These are phyloP conservation scores for Primulina tabacum DNA, from an alignment of 257 asterid species.

Conservation along the genomic window DNA sequence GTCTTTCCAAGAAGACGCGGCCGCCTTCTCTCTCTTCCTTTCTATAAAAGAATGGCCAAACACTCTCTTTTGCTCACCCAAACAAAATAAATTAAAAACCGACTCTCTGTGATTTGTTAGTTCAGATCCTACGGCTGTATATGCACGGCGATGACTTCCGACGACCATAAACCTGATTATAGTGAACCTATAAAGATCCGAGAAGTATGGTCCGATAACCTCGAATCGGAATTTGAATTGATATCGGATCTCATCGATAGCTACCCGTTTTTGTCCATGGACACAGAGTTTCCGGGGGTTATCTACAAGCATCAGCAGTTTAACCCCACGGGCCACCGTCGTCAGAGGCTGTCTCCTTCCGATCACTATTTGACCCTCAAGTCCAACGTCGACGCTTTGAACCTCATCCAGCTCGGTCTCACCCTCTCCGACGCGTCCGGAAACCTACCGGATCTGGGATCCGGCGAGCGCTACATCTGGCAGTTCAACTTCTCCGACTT, in stretches of 20 bases:
- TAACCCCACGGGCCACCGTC: constrained; percentile 1
- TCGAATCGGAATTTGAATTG: constrained; percentile 46
- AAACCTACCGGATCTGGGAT: constrained; percentile 39
- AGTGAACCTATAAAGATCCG: constrained; percentile 37
- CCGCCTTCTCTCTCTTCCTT: constrained; percentile 19
- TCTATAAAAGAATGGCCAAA: background rate
- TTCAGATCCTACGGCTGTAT: background rate
- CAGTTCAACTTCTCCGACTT: constrained; percentile 81
- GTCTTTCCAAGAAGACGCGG: constrained; percentile 32
- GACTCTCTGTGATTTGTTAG: background rate
- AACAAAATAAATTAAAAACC: background rate
- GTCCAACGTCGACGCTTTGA: constrained; percentile 50
- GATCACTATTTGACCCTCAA: constrained; percentile 45
- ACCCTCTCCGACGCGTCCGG: constrained; percentile 59
- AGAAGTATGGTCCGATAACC: constrained; percentile 63
- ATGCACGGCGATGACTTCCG: constrained; percentile 18
- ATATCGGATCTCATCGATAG: constrained; percentile 42
- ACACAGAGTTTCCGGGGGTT: constrained; percentile 73
- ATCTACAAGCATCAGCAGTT: constrained; percentile 31
- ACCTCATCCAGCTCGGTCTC: constrained; percentile 50
- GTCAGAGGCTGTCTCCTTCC: constrained; percentile 27
- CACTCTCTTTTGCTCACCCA: background rate
- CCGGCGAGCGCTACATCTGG: constrained; percentile 48
- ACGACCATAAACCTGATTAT: background rate
- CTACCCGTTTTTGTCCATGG: constrained; percentile 62